Evolutionary conservation across 164 flowering plant genomes (phyloP).

Genomic region (Tinospora cordifolia): DNA sequence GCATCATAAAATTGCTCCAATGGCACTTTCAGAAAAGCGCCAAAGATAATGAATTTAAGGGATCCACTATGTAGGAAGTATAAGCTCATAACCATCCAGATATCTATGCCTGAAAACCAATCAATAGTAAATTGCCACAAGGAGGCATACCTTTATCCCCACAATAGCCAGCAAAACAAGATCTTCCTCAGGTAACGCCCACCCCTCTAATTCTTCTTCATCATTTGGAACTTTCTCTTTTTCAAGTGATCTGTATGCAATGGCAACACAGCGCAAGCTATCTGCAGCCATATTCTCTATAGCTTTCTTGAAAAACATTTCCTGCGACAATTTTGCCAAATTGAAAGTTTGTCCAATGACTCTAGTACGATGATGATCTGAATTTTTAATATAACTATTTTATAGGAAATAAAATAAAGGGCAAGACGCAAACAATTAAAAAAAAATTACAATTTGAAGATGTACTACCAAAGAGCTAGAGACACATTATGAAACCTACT

Average conservation of each 20-base stretch:
- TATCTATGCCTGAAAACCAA: not conserved
- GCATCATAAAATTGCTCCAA: too few relatives aligned
- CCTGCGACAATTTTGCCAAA: conserved; percentile 30
- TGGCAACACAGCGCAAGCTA: conserved; percentile 86
- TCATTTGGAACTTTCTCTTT: conserved; percentile 48
- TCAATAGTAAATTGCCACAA: too few relatives aligned
- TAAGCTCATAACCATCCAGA: not conserved
- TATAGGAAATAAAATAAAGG: not conserved
- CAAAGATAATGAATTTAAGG: too few relatives aligned
- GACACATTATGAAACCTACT: too few relatives aligned
- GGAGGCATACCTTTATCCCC: conserved; percentile 67
- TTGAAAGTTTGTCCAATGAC: not conserved
- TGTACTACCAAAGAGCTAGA: too few relatives aligned
- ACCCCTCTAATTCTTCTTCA: conserved; percentile 50
- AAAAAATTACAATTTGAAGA: not conserved
- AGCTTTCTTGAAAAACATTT: conserved; percentile 36
- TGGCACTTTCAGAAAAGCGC: too few relatives aligned
- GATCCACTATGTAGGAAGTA: too few relatives aligned
- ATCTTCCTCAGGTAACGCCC: conserved; percentile 78
- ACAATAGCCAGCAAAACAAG: conserved; percentile 78
- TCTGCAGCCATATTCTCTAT: conserved; percentile 80
- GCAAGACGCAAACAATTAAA: too few relatives aligned
- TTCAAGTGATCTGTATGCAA: conserved; percentile 59
- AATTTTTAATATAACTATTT: not conserved
- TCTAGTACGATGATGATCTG: not conserved